Base-by-base conservation (phyloP, 1,139 yeast genomes). In the Taphrina pruni region DNA sequence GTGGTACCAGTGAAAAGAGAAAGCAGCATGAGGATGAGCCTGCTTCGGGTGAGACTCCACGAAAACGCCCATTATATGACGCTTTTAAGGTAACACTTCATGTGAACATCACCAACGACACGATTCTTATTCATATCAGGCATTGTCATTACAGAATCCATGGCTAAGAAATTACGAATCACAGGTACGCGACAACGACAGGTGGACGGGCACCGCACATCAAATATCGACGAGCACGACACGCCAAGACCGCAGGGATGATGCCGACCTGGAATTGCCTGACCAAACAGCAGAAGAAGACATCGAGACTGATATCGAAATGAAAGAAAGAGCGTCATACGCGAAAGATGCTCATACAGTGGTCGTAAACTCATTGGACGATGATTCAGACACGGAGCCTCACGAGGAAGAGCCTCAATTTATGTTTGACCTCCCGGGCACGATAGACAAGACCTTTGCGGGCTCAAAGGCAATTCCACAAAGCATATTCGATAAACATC, bases 291-390 rank as follows among this genome's bases (percentile, higher is more conserved):
- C 3, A 8, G 48, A 45, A 0, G 48, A n/a, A 12, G 48, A 50
- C 32, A 21, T 26, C 36, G 38, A 35, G 14, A 35, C 17, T 21
- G 69, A 65, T 21, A n/a, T n/a, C 14, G 41, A 52, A 43, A 65
- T 65, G 66, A 48, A 38, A n/a, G 62, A 38, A 6, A 14, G 52
- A 54, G 50, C 66, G 6, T 48, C 41, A 39, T 69, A 51, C 48
- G 56, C 50, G 50, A 69, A 69, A 54, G 70, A 69, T 52, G 64
- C 70, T 20, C 66, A 69, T 45, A 69, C 71, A 6, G 64, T 64
- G 38, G 58, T 66, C 2, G 52, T 69, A 21, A 60, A 51, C 12
- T 61, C 66, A 26, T 60, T 69, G 45, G 71, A 69, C 17, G 66
- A 69, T 17, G 62, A 69, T 7, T 55, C 61, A 17, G 55, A 46